phyloP scores from a whole-genome alignment of 2,329 filamentous ascomycete genomes.

The Rhynchosporium agropyri region DNA sequence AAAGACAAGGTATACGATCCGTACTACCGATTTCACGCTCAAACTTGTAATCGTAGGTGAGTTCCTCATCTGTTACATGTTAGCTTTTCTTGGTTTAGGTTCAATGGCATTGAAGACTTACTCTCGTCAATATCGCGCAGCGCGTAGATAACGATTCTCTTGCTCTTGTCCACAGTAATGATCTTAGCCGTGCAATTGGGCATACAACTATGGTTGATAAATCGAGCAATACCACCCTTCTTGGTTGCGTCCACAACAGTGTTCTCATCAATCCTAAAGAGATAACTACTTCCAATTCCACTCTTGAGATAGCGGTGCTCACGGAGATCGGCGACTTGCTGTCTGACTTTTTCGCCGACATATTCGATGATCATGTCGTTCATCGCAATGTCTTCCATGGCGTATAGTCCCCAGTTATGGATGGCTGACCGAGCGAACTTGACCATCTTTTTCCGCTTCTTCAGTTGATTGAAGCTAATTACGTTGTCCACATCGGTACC shows the following conservation, averaged over 20 bases:
- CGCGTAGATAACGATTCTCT: conserved; percentile 98
- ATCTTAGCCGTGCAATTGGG: conserved; percentile 99
- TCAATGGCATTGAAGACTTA: conserved; percentile 55
- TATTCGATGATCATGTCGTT: conserved; percentile 99
- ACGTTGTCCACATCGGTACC: conserved; percentile 80
- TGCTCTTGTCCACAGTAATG: conserved; percentile 97
- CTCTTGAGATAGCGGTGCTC: conserved; percentile 93
- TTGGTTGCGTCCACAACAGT: conserved; percentile 98
- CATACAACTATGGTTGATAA: conserved; percentile 98
- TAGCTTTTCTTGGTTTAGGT: conserved; percentile 24
- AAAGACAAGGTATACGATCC: conserved; percentile 96
- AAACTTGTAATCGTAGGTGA: conserved; percentile 99
- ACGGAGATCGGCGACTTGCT: conserved; percentile 95
- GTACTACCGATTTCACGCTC: conserved; percentile 94
- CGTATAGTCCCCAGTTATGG: conserved; percentile 98
- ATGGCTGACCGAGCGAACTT: conserved; percentile 97
- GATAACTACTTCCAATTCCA: conserved; percentile 94
- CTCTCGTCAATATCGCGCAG: conserved; percentile 92
- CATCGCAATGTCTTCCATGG: conserved; percentile 94
- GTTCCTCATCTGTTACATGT: conserved; percentile 77
- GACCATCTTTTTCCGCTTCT: conserved; percentile 99
- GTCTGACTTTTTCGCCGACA: conserved; percentile 94
- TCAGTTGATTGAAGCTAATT: conserved; percentile 96
- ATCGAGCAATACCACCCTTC: conserved; percentile 95
- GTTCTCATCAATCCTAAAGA: conserved; percentile 97